phyloP scores from a whole-genome alignment of 768 basidiomycete genomes.

The Tubosaeta sp. region DNA sequence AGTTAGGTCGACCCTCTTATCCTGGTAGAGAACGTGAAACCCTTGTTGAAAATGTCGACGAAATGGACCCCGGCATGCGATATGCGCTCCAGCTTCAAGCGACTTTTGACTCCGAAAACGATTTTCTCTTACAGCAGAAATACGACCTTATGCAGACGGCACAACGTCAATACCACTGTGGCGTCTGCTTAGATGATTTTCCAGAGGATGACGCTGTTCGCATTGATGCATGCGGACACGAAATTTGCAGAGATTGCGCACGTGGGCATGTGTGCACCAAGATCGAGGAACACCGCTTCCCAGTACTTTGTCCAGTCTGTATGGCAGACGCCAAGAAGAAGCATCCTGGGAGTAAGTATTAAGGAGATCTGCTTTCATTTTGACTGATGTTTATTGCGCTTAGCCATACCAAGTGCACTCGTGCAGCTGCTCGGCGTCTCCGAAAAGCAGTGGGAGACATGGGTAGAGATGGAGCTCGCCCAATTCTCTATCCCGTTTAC shows the following conservation, averaged over 20 bases:
- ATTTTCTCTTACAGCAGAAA: conserved; percentile 30
- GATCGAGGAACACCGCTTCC: conserved; percentile 52
- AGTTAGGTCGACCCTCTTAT: background rate
- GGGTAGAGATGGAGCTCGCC: conserved; percentile 45
- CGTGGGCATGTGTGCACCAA: conserved; percentile 40
- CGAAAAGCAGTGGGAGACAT: conserved; percentile 38
- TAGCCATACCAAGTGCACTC: conserved; percentile 36
- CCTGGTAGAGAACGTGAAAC: background rate
- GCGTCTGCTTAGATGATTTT: conserved; percentile 50
- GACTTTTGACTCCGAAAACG: conserved; percentile 40
- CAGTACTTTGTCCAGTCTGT: conserved; percentile 60
- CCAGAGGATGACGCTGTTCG: conserved; percentile 40
- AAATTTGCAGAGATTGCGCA: conserved; percentile 52
- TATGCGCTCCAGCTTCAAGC: conserved; percentile 34
- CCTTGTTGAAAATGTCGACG: background rate
- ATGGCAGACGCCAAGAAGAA: conserved; percentile 29
- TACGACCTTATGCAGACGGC: conserved; percentile 23
- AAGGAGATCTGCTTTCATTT: background rate
- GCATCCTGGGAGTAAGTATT: conserved; percentile 29
- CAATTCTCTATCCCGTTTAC: conserved; percentile 38
- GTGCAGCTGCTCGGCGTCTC: conserved; percentile 43
- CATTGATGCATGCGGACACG: conserved; percentile 45
- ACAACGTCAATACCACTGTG: conserved; percentile 46
- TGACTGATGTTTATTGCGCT: background rate
- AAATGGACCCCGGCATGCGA: conserved; percentile 11